A percentile compares a stretch with the other conserved stretches of the same genome.
Evolutionary conservation across 140 eudicot genomes (phyloP).

Genomic region (Anethum foeniculum): DNA sequence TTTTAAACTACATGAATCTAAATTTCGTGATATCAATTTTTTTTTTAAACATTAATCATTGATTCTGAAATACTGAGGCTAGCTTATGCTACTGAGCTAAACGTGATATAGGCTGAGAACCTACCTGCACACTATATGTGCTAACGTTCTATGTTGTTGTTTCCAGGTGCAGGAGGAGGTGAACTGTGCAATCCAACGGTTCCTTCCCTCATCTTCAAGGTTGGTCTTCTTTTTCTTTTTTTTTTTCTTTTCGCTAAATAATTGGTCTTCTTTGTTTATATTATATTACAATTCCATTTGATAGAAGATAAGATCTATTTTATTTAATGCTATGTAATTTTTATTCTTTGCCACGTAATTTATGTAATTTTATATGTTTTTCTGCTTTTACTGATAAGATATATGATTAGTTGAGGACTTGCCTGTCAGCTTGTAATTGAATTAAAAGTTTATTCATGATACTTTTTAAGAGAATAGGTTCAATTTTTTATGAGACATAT

Average conservation of each 20-base stretch:
- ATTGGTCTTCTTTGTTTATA: neutral
- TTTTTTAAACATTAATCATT: neutral
- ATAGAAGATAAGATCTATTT: neutral
- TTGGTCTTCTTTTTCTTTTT: neutral
- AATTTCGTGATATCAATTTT: neutral
- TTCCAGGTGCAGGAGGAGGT: conserved; percentile 58
- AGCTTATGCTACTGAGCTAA: neutral
- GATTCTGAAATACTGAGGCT: neutral
- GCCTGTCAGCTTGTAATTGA: neutral
- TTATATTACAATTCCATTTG: neutral
- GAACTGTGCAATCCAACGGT: conserved; percentile 26
- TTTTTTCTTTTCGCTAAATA: too few relatives aligned
- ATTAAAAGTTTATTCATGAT: neutral
- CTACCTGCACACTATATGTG: neutral
- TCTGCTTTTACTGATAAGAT: neutral
- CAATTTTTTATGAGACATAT: neutral
- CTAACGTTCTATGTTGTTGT: neutral
- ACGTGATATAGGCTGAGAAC: neutral
- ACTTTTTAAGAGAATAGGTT: neutral
- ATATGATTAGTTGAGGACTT: neutral
- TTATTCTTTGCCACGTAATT: neutral
- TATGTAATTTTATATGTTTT: neutral
- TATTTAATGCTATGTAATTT: neutral
- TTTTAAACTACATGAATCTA: neutral
- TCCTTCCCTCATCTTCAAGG: conserved; percentile 37